These are phyloP conservation scores for Smithsoniella earleae DNA, from an alignment of 163 green algal genomes.

Conservation along the genomic window DNA sequence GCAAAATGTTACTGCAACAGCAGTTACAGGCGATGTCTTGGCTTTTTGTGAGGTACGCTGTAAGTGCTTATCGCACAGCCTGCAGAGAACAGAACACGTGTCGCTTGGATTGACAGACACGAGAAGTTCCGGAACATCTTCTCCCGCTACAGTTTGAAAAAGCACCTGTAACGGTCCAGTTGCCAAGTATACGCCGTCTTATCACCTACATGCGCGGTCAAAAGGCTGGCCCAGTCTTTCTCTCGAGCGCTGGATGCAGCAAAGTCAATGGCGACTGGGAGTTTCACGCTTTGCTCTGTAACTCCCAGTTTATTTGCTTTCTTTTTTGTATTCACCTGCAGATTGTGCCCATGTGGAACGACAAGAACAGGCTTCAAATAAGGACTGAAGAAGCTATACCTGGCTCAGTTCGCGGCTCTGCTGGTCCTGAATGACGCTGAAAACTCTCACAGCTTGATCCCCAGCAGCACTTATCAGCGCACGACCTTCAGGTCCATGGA, in stretches of 20 bases:
- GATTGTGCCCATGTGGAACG: too few relatives aligned
- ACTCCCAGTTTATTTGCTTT: conserved; percentile 58
- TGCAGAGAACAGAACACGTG: conserved; percentile 35
- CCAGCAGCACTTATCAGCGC: conserved; percentile 60
- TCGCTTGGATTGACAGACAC: background rate
- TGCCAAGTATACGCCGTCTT: conserved; percentile 79
- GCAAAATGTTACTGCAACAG: conserved; percentile 68
- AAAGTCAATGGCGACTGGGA: conserved; percentile 54
- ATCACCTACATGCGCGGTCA: conserved; percentile 84
- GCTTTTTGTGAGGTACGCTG: conserved; percentile 39
- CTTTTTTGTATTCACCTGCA: conserved; percentile 17
- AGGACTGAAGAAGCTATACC: conserved; percentile 10
- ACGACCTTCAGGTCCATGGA: conserved; percentile 51
- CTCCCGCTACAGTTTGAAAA: background rate
- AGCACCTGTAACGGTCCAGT: conserved; percentile 46
- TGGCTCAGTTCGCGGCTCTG: conserved; percentile 85
- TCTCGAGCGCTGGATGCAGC: conserved; percentile 72
- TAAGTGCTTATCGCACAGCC: conserved; percentile 66
- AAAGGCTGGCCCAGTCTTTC: conserved; percentile 89
- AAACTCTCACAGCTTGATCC: conserved; percentile 81
- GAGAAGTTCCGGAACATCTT: background rate
- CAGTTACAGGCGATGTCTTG: conserved; percentile 41
- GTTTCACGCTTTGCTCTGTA: conserved; percentile 62
- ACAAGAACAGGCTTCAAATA: background rate
- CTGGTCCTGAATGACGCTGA: conserved; percentile 78